Conservation (phyloP, 192 early-diverging fungal genomes). For the Fimicolochytrium jonesii region DNA sequence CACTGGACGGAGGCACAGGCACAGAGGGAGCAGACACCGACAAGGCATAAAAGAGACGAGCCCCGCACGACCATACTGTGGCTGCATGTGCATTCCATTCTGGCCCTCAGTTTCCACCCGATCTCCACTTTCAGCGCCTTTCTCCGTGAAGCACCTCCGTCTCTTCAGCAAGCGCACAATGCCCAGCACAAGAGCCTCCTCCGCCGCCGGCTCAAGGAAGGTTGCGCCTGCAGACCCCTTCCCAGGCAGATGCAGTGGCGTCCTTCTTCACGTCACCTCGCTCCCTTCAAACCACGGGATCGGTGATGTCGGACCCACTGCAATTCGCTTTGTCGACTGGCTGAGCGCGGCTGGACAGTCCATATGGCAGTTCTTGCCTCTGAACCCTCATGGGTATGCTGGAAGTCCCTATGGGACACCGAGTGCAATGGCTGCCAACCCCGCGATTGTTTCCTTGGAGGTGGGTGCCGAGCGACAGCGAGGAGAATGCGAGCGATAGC, state of each 20-base stretch:
- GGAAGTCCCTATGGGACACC: slow-evolving; percentile 26
- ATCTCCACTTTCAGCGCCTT: too few relatives aligned
- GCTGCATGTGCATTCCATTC: too few relatives aligned
- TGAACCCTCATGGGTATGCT: slow-evolving; percentile 25
- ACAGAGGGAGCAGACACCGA: too few relatives aligned
- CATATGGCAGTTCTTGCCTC: slow-evolving; percentile 23
- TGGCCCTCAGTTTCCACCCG: too few relatives aligned
- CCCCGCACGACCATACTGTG: too few relatives aligned
- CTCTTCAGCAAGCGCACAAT: neutral
- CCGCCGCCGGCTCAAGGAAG: neutral
- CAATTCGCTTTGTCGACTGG: slow-evolving; percentile 20
- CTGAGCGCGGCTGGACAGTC: slow-evolving; percentile 23
- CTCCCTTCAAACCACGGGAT: slow-evolving; percentile 14
- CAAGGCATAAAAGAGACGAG: too few relatives aligned
- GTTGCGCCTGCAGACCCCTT: neutral
- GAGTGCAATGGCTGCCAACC: slow-evolving; percentile 18
- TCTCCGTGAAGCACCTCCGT: neutral
- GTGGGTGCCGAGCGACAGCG: neutral
- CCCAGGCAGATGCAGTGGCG: slow-evolving; percentile 11
- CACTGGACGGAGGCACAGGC: too few relatives aligned
- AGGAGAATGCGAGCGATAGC: too few relatives aligned
- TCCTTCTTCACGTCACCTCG: slow-evolving; percentile 20
- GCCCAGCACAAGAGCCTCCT: neutral
- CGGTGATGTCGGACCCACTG: slow-evolving; percentile 14
- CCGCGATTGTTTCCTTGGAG: slow-evolving; percentile 11